Evolutionary conservation across 192 early-diverging fungal genomes (phyloP).

Genomic region (Piromyces finnis): DNA sequence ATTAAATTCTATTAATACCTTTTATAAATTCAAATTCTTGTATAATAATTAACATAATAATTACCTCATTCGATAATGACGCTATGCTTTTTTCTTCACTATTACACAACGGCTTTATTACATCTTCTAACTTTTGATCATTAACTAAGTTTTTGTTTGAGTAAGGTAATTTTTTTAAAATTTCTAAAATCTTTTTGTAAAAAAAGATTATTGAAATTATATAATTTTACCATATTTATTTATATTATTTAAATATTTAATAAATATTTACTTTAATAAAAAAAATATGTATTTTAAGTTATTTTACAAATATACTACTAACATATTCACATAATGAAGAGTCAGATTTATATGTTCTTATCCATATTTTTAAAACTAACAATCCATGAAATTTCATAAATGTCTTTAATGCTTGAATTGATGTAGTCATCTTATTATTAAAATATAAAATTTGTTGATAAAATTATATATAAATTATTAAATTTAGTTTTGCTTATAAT

Average conservation of each 20-base stretch:
- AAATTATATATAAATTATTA: no score
- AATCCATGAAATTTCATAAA: constrained; percentile 52
- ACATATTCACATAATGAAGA: neutral
- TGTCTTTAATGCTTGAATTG: constrained; percentile 11
- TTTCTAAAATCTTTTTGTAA: neutral
- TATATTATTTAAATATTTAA: no score
- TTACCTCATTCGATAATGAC: neutral
- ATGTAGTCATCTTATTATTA: neutral
- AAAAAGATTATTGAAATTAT: no score
- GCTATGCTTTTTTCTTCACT: neutral
- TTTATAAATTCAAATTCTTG: no score
- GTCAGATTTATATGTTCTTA: neutral
- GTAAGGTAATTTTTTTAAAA: neutral
- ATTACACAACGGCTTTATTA: neutral
- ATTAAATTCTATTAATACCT: no score
- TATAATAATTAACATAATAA: neutral
- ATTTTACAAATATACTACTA: no score
- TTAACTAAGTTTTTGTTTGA: neutral
- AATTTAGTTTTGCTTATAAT: constrained; percentile 8
- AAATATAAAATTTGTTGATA: no score
- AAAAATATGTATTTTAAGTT: no score
- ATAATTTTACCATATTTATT: no score
- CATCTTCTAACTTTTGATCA: neutral
- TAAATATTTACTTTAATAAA: no score
- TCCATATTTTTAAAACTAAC: constrained; percentile 51